Percentiles rank a stretch among this genome's conserved stretches.
Conservation (phyloP, 1,284 basidiomycete genomes). For the Cryptococcus sp. region DNA sequence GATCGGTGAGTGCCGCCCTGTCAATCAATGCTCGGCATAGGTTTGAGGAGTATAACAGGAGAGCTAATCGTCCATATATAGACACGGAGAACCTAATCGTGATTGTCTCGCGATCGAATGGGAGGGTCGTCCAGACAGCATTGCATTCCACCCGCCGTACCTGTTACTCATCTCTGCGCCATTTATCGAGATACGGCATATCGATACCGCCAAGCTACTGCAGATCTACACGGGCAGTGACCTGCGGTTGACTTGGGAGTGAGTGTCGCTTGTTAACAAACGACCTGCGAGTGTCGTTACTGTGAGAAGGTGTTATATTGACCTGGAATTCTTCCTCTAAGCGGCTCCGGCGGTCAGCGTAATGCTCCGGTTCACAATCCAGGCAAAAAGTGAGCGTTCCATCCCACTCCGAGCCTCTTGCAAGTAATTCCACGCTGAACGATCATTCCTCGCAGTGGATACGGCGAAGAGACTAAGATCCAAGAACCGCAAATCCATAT, state of each 20-base stretch:
- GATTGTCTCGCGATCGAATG: slow-evolving; percentile 77
- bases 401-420: background rate
- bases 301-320: too few relatives aligned
- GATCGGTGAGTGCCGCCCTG: slow-evolving; percentile 25
- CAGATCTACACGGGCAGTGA: slow-evolving; percentile 85
- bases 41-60: background rate
- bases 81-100: slow-evolving; percentile 81
- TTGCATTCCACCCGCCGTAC: slow-evolving; percentile 85
- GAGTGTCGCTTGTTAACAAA: slow-evolving; percentile 13
- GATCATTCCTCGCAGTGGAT: slow-evolving; percentile 30
- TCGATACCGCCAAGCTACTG: slow-evolving; percentile 76
- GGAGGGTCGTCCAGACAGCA: slow-evolving; percentile 86
- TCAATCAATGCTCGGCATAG: background rate
- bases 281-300: background rate
- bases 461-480: slow-evolving; percentile 48
- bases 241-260: slow-evolving; percentile 82
- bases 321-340: slow-evolving; percentile 3
- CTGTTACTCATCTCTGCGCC: slow-evolving; percentile 85
- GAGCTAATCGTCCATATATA: slow-evolving; percentile 35
- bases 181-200: slow-evolving; percentile 90
- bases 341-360: slow-evolving; percentile 46
- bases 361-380: slow-evolving; percentile 34
- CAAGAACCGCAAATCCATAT: slow-evolving; percentile 53
- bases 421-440: slow-evolving; percentile 1
- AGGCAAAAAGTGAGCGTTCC: slow-evolving; percentile 32